Evolutionary conservation across 345 rosid species (phyloP).

Genomic region (Boechera divaricarpa): DNA sequence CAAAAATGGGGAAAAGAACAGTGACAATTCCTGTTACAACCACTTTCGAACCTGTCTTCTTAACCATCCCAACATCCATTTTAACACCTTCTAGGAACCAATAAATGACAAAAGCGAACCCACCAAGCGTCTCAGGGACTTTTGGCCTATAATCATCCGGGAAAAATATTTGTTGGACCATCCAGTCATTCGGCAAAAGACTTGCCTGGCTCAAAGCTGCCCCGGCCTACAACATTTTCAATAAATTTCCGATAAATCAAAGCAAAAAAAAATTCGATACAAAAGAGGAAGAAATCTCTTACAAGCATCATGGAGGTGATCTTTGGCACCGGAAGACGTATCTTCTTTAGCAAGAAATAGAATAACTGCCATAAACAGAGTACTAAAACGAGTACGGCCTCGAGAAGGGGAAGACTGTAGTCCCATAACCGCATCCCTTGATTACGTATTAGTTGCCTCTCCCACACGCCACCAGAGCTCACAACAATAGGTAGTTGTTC

Average conservation of each 20-base stretch:
- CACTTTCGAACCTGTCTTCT: slow-evolving; percentile 36
- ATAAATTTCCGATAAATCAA: neutral
- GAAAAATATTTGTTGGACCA: slow-evolving; percentile 25
- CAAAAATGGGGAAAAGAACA: slow-evolving; percentile 40
- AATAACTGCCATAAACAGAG: slow-evolving; percentile 42
- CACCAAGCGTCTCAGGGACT: slow-evolving; percentile 45
- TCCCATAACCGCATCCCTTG: slow-evolving; percentile 22
- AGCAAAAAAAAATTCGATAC: neutral
- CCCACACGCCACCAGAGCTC: slow-evolving; percentile 43
- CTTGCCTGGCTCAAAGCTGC: slow-evolving; percentile 34
- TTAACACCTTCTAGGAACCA: slow-evolving; percentile 60
- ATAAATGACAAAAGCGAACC: slow-evolving; percentile 51
- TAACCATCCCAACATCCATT: slow-evolving; percentile 49
- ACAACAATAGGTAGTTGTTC: slow-evolving; percentile 9
- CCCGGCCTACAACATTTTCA: slow-evolving; percentile 36
- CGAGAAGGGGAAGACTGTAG: slow-evolving; percentile 38
- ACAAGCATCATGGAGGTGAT: slow-evolving; percentile 47
- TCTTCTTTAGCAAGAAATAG: slow-evolving; percentile 36
- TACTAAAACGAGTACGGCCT: slow-evolving; percentile 30
- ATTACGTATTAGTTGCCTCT: neutral
- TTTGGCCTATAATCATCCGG: slow-evolving; percentile 36
- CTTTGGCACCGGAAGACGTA: slow-evolving; percentile 38
- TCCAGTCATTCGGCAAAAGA: slow-evolving; percentile 38
- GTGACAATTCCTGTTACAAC: slow-evolving; percentile 38
- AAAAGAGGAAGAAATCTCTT: neutral